Percentiles rank a stretch among this genome's conserved stretches.
phyloP scores from a whole-genome alignment of 306 rosid genomes.

The Cucurbita argyrosperma region DNA sequence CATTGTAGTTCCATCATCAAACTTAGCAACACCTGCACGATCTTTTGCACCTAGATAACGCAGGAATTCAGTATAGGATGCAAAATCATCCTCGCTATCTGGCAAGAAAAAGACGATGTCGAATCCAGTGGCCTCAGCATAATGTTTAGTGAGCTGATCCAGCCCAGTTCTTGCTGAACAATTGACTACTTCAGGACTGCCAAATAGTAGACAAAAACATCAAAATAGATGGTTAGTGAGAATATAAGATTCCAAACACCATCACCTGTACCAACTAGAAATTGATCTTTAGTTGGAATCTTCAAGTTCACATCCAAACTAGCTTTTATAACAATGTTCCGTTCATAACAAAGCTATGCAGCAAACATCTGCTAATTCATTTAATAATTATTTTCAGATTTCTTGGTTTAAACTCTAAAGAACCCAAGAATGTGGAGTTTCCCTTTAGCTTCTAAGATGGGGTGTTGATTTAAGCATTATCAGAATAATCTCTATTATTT shows the following conservation, averaged over 20 bases:
- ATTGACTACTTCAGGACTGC: constrained; percentile 90
- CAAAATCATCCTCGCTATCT: constrained; percentile 92
- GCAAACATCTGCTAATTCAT: not conserved
- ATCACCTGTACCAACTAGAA: not conserved
- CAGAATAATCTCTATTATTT: not conserved
- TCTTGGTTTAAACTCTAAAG: not conserved
- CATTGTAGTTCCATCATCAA: constrained; percentile 72
- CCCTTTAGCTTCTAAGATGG: not conserved
- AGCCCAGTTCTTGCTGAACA: constrained; percentile 98
- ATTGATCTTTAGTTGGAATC: not conserved
- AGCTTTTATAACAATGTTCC: not conserved
- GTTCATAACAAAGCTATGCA: not conserved
- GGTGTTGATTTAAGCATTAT: not conserved
- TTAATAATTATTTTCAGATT: not conserved
- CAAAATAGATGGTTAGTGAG: not conserved
- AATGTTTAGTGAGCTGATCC: constrained; percentile 82
- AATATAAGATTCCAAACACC: not conserved
- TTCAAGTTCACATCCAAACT: not conserved
- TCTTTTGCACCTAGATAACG: constrained; percentile 76
- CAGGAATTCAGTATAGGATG: constrained; percentile 98
- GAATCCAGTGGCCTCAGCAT: constrained; percentile 83
- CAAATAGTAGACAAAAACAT: constrained; percentile 20
- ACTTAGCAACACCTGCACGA: constrained; percentile 99
- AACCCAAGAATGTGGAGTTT: not conserved
- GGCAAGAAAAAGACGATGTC: constrained; percentile 93